Percentiles rank a stretch among this genome's conserved stretches.
phyloP scores from a whole-genome alignment of 371 early-diverging fungal genomes.

The Mortierella sp. region DNA sequence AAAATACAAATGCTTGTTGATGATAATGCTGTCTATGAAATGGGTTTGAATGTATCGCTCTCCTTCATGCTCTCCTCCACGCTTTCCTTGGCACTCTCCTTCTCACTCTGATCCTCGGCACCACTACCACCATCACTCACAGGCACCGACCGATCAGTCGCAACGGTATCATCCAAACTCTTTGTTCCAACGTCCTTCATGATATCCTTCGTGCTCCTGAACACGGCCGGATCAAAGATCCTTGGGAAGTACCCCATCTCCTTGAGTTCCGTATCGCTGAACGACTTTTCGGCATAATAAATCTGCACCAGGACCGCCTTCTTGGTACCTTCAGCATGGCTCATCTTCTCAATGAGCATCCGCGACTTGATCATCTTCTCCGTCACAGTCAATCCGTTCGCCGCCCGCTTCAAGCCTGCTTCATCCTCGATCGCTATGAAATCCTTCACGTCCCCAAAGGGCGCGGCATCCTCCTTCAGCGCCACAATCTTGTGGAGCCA shows the following conservation, averaged over 20 bases:
- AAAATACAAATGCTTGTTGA: background rate
- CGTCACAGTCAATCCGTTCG: slow-evolving; percentile 23
- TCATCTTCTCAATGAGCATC: background rate
- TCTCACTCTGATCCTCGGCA: background rate
- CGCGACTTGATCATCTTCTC: slow-evolving; percentile 11
- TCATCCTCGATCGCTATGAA: slow-evolving; percentile 18
- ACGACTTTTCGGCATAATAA: slow-evolving; percentile 24
- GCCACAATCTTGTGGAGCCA: slow-evolving; percentile 31
- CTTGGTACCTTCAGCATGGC: slow-evolving; percentile 25
- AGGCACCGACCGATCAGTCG: background rate
- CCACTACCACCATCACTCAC: background rate
- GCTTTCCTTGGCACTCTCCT: background rate
- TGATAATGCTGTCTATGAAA: background rate
- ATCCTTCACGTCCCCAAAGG: slow-evolving; percentile 27
- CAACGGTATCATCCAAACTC: background rate
- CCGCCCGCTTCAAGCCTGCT: slow-evolving; percentile 15
- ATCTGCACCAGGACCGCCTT: slow-evolving; percentile 30
- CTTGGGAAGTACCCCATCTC: slow-evolving; percentile 37
- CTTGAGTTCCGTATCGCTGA: slow-evolving; percentile 33
- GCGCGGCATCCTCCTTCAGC: slow-evolving; percentile 19
- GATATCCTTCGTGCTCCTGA: slow-evolving; percentile 15
- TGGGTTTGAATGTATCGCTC: background rate
- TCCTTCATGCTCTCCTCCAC: background rate
- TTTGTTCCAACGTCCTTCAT: slow-evolving; percentile 10
- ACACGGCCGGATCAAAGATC: slow-evolving; percentile 31